Evolutionary conservation across 176 grass and related monocot genomes (phyloP).

Genomic region (Ampelocalamus luodianensis): DNA sequence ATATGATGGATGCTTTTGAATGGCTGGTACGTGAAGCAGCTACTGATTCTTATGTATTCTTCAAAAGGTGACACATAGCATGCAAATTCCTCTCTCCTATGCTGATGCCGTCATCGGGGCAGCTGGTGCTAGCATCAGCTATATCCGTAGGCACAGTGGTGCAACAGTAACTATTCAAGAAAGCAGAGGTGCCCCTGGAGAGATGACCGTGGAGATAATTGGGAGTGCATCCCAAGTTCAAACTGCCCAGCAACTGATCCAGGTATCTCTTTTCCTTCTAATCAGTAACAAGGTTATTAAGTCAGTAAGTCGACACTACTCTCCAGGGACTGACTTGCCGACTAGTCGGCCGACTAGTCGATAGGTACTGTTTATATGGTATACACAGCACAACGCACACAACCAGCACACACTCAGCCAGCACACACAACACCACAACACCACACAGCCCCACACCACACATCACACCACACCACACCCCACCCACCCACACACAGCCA

Average conservation of each 20-base stretch:
- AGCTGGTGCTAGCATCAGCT: slow-evolving; percentile 88
- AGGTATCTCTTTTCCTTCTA: slow-evolving; percentile 46
- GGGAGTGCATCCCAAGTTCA: slow-evolving; percentile 87
- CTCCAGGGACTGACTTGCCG: too few species aligned
- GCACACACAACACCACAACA: too few species aligned
- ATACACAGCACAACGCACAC: too few species aligned
- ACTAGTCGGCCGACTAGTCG: too few species aligned
- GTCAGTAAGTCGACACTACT: too few species aligned
- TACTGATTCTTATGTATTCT: slow-evolving; percentile 21
- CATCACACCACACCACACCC: too few species aligned
- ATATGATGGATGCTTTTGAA: neutral
- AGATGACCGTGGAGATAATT: slow-evolving; percentile 94
- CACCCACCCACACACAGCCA: too few species aligned
- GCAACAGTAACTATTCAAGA: slow-evolving; percentile 94
- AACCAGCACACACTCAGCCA: too few species aligned
- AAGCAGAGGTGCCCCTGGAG: slow-evolving; percentile 77
- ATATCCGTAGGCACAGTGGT: slow-evolving; percentile 92
- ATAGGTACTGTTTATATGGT: too few species aligned
- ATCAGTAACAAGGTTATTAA: too few species aligned
- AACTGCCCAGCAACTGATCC: slow-evolving; percentile 90
- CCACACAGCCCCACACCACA: too few species aligned
- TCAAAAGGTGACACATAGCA: slow-evolving; percentile 73
- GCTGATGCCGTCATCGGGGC: slow-evolving; percentile 92
- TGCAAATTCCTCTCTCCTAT: slow-evolving; percentile 90
- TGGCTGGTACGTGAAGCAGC: neutral